phyloP scores from a whole-genome alignment of 805 yeast species.

The Tetrapisispora iriomotensis region DNA sequence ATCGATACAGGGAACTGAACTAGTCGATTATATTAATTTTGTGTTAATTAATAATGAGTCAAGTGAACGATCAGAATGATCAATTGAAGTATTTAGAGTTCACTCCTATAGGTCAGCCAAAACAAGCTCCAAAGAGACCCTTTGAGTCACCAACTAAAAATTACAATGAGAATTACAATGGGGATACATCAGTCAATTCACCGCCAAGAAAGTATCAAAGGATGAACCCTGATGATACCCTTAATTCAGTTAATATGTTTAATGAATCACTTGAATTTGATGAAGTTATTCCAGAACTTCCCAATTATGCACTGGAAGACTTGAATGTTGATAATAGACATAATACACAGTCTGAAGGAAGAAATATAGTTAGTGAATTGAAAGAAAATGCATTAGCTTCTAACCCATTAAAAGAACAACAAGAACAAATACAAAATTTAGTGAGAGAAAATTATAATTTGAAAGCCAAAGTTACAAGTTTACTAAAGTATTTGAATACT shows the following conservation, averaged over 20 bases:
- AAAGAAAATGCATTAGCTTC: constrained; percentile 17
- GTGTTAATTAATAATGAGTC: background rate
- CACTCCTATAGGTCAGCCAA: constrained; percentile 34
- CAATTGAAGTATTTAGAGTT: constrained; percentile 24
- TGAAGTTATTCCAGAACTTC: constrained; percentile 22
- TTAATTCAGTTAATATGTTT: constrained; percentile 20
- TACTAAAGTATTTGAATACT: constrained; percentile 21
- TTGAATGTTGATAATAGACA: constrained; percentile 1
- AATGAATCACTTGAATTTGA: constrained; percentile 27
- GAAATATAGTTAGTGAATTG: constrained; percentile 15
- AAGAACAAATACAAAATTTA: constrained; percentile 17
- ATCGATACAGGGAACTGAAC: background rate
- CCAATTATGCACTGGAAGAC: background rate
- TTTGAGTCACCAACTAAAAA: constrained; percentile 1
- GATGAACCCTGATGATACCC: constrained; percentile 16
- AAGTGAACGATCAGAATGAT: background rate
- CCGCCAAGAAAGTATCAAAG: constrained; percentile 14
- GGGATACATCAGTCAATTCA: background rate
- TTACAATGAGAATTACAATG: background rate
- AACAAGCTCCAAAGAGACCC: constrained; percentile 7
- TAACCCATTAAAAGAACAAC: constrained; percentile 27
- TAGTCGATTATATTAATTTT: background rate
- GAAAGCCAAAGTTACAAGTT: constrained; percentile 22
- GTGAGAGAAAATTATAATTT: constrained; percentile 22
- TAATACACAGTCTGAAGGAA: constrained; percentile 5